Percentiles rank a stretch among this genome's conserved stretches.
phyloP scores from a whole-genome alignment of 495 filamentous ascomycete genomes.

The Rhypophila decipiens region DNA sequence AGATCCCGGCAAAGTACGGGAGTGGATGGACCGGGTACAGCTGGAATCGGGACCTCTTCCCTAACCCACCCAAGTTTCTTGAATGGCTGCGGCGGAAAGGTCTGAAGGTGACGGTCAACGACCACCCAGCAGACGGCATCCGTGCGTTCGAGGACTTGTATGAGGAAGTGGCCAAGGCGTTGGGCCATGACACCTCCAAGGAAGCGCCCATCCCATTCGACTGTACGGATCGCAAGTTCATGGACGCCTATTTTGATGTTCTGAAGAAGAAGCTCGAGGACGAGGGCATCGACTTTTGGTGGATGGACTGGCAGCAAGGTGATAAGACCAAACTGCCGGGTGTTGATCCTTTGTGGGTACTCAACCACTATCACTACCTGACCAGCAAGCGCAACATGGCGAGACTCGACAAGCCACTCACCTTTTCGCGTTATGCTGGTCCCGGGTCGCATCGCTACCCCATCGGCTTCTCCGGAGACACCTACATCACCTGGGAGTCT shows the following conservation, averaged over 20 bases:
- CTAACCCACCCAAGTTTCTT: conserved; percentile 40
- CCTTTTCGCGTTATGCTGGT: conserved; percentile 52
- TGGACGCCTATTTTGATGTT: conserved; percentile 53
- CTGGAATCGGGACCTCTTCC: conserved; percentile 52
- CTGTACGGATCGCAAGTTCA: conserved; percentile 41
- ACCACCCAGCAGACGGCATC: conserved; percentile 52
- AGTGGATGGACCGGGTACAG: conserved; percentile 57
- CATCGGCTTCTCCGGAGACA: conserved; percentile 56
- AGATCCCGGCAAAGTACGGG: conserved; percentile 23
- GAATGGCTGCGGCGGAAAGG: conserved; percentile 35
- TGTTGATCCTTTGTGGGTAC: conserved; percentile 55
- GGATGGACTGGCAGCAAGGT: conserved; percentile 62
- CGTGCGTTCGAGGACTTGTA: conserved; percentile 48
- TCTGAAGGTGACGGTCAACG: conserved; percentile 47
- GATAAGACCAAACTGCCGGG: conserved; percentile 42
- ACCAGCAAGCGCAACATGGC: conserved; percentile 32
- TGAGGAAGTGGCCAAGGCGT: conserved; percentile 39
- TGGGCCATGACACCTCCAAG: conserved; percentile 37
- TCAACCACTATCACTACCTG: conserved; percentile 56
- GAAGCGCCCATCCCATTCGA: conserved; percentile 50
- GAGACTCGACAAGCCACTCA: conserved; percentile 22
- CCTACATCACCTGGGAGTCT: conserved; percentile 48
- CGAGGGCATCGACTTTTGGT: conserved; percentile 52
- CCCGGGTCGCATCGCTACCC: conserved; percentile 56
- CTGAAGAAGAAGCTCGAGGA: conserved; percentile 45